These are phyloP conservation scores for Acanthamoeba castellanii DNA, from an alignment of 208 protist genomes.

Conservation along the genomic window DNA sequence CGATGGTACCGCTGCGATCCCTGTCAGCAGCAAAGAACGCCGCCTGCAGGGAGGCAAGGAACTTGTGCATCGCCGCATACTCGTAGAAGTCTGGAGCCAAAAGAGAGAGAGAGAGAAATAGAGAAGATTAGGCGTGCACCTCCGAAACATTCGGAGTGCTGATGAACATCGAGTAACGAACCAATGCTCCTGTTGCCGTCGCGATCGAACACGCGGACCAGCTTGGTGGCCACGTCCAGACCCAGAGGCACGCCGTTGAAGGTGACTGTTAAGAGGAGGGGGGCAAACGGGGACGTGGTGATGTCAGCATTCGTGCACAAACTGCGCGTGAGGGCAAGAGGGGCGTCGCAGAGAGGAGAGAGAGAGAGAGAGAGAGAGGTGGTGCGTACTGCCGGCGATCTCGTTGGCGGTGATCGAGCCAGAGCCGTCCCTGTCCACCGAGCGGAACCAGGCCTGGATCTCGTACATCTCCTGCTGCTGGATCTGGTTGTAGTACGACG, in stretches of 20 bases:
- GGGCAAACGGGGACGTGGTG: neutral
- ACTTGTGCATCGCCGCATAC: slow-evolving; percentile 79
- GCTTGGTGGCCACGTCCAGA: slow-evolving; percentile 76
- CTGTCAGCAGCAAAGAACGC: slow-evolving; percentile 75
- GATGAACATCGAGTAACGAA: neutral
- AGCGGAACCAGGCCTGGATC: slow-evolving; percentile 75
- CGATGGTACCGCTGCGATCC: slow-evolving; percentile 77
- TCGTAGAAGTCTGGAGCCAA: slow-evolving; percentile 74
- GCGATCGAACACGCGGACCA: slow-evolving; percentile 76
- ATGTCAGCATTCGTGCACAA: neutral
- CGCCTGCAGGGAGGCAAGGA: slow-evolving; percentile 68
- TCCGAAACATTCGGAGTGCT: neutral
- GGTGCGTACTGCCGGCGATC: neutral
- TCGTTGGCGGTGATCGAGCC: slow-evolving; percentile 53
- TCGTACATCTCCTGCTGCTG: slow-evolving; percentile 73
- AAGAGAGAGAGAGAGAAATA: neutral
- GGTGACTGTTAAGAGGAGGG: neutral
- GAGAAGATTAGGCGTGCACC: neutral
- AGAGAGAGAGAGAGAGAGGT: neutral
- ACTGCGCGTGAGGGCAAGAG: neutral
- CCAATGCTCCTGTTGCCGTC: slow-evolving; percentile 76
- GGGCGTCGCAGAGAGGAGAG: neutral
- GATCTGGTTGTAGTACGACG: slow-evolving; percentile 69
- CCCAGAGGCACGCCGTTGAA: slow-evolving; percentile 76
- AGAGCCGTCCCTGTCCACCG: slow-evolving; percentile 69